Evolutionary conservation across 2,329 filamentous ascomycete genomes (phyloP).

Genomic region (Neospermospora avenae): DNA sequence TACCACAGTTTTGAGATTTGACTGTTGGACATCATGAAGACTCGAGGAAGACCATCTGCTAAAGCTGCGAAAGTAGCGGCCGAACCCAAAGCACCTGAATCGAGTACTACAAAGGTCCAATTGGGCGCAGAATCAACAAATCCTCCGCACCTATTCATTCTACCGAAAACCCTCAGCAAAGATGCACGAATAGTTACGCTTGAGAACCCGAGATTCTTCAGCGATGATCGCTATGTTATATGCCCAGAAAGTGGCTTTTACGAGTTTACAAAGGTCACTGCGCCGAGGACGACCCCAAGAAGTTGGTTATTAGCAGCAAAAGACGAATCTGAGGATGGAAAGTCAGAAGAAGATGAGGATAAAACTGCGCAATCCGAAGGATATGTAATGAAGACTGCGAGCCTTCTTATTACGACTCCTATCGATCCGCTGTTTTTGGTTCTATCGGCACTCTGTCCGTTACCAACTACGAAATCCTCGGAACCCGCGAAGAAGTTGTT

Average conservation of each 20-base stretch:
- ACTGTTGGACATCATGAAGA: slow-evolving; percentile 26
- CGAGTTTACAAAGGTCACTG: slow-evolving; percentile 59
- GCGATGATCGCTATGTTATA: slow-evolving; percentile 57
- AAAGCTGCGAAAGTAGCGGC: slow-evolving; percentile 23
- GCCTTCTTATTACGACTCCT: slow-evolving; percentile 79
- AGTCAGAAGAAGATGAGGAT: slow-evolving; percentile 24
- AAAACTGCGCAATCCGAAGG: slow-evolving; percentile 34
- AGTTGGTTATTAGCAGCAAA: slow-evolving; percentile 55
- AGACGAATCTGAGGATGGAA: slow-evolving; percentile 14
- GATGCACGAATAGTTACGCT: slow-evolving; percentile 58
- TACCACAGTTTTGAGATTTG: background rate
- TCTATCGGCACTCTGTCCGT: slow-evolving; percentile 64
- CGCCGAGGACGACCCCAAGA: slow-evolving; percentile 50
- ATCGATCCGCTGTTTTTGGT: slow-evolving; percentile 83
- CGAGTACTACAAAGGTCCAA: slow-evolving; percentile 31
- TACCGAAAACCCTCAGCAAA: slow-evolving; percentile 53
- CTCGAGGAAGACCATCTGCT: slow-evolving; percentile 27
- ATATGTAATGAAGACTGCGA: slow-evolving; percentile 62
- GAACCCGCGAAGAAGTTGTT: slow-evolving; percentile 59
- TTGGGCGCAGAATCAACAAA: slow-evolving; percentile 36
- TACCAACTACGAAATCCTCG: slow-evolving; percentile 39
- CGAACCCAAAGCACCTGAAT: slow-evolving; percentile 25
- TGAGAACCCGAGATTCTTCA: slow-evolving; percentile 54
- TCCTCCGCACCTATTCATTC: slow-evolving; percentile 55
- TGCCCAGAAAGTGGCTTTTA: slow-evolving; percentile 61